Evolutionary conservation across 306 rosid genomes (phyloP).

Genomic region (Cicer chorassanicum): DNA sequence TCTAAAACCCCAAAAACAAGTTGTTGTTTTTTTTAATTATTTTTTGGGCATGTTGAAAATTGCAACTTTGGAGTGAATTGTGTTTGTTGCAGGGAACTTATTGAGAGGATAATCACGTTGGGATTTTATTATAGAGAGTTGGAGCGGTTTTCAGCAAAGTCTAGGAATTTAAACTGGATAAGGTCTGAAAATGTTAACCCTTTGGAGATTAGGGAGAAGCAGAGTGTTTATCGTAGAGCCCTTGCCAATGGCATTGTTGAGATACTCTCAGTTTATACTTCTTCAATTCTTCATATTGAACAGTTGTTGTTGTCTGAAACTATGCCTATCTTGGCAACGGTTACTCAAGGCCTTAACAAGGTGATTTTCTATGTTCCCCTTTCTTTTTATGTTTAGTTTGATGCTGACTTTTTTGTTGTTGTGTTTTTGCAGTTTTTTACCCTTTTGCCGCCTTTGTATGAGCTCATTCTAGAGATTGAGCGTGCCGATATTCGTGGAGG

Average conservation of each 20-base stretch:
- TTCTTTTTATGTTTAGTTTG: conserved; percentile 1
- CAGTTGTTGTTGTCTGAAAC: conserved; percentile 84
- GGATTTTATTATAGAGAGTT: conserved; percentile 94
- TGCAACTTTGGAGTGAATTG: conserved; percentile 28
- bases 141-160: conserved; percentile 78
- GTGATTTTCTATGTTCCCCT: conserved; percentile 40
- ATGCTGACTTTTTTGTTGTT: not conserved
- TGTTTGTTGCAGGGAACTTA: conserved; percentile 72
- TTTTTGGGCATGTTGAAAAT: conserved; percentile 8
- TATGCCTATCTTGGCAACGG: conserved; percentile 82
- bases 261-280: conserved; percentile 80
- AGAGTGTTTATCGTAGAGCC: conserved; percentile 87
- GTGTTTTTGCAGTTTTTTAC: conserved; percentile 70
- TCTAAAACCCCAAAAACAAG: not conserved
- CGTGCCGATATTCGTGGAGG: conserved; percentile 86
- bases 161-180: conserved; percentile 89
- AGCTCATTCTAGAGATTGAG: conserved; percentile 84
- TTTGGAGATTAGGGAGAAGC: conserved; percentile 52
- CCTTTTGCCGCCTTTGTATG: conserved; percentile 85
- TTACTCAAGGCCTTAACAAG: conserved; percentile 92
- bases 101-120: conserved; percentile 78
- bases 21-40: not conserved
- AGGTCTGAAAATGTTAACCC: conserved; percentile 62
- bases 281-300: conserved; percentile 87
- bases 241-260: conserved; percentile 91